Percentiles rank a stretch among this genome's conserved stretches.
These are phyloP conservation scores for Penicillium egyptiacum DNA, from an alignment of 495 filamentous ascomycete species.

Conservation along the genomic window DNA sequence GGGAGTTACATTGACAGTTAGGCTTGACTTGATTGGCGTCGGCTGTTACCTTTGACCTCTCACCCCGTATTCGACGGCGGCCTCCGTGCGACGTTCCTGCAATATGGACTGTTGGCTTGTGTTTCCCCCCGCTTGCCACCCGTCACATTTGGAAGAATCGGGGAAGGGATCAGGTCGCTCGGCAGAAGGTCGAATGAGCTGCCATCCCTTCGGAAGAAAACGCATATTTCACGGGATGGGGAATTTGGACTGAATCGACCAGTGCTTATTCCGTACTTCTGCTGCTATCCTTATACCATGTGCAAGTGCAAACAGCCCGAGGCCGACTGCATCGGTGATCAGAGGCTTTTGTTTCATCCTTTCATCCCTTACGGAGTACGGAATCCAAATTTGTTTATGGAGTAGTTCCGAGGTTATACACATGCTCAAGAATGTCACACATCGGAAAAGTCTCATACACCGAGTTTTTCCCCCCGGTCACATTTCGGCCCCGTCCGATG, in stretches of 20 bases:
- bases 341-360: background rate
- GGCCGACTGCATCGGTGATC: constrained; percentile 19
- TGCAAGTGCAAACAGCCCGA: constrained; percentile 16
- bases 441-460: constrained; percentile 26
- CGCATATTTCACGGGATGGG: constrained; percentile 12
- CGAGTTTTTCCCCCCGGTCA: constrained; percentile 22
- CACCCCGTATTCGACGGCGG: constrained; percentile 8
- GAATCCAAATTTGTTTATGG: background rate
- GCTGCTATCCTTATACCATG: background rate
- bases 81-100: constrained; percentile 9
- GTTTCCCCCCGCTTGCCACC: constrained; percentile 3
- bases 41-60: background rate
- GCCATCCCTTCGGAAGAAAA: constrained; percentile 3
- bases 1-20: constrained; percentile 8
- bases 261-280: background rate
- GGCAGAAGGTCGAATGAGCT: constrained; percentile 3
- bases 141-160: constrained; percentile 7
- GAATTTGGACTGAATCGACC: background rate
- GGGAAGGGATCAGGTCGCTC: constrained; percentile 6
- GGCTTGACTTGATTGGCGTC: background rate
- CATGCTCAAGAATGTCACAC: constrained; percentile 21
- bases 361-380: background rate
- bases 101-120: constrained; percentile 1
- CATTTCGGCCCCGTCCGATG: constrained; percentile 28
- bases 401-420: constrained; percentile 8